Percentiles rank a stretch among this genome's conserved stretches.
Evolutionary conservation across 768 basidiomycete genomes (phyloP).

Genomic region (Paxillus rubicundulus): DNA sequence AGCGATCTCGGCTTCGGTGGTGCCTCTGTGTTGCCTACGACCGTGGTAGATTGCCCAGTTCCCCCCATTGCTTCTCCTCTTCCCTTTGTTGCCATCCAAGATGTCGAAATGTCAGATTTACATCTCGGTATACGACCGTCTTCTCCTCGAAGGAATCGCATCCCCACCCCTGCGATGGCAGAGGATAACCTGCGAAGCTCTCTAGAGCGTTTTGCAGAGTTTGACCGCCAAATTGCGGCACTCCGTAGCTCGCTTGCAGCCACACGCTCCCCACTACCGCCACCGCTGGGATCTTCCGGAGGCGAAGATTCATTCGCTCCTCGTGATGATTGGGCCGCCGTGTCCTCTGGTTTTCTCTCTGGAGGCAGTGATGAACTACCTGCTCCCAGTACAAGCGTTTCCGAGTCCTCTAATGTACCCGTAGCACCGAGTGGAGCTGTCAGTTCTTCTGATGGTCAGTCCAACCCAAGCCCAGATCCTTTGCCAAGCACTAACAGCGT

Average conservation of each 20-base stretch:
- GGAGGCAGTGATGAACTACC: conserved; percentile 1
- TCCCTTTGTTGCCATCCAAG: conserved; percentile 43
- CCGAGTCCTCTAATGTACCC: conserved; percentile 9
- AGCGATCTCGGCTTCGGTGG: conserved; percentile 28
- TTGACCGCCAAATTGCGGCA: conserved; percentile 52
- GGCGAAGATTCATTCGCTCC: conserved; percentile 15
- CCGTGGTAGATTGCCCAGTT: conserved; percentile 18
- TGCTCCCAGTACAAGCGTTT: conserved; percentile 4
- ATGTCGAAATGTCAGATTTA: conserved; percentile 50
- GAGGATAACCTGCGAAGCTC: conserved; percentile 44
- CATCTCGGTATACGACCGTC: conserved; percentile 22
- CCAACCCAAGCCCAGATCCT: conserved; percentile 9
- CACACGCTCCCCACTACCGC: conserved; percentile 27
- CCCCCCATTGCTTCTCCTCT: conserved; percentile 26
- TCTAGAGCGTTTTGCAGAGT: conserved; percentile 51
- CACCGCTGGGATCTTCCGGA: conserved; percentile 21
- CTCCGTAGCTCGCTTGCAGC: conserved; percentile 40
- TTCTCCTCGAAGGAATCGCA: conserved; percentile 12
- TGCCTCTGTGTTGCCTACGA: conserved; percentile 10
- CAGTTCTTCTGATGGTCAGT: conserved; percentile 22
- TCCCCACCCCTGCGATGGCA: conserved; percentile 14
- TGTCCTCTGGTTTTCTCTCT: conserved; percentile 21
- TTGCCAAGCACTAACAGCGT: conserved; percentile 6
- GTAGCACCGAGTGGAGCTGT: conserved; percentile 9
- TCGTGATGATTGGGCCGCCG: conserved; percentile 17